Base-by-base conservation (phyloP, 164 flowering plant species). In the Kalanchoe fedtschenkoi region DNA sequence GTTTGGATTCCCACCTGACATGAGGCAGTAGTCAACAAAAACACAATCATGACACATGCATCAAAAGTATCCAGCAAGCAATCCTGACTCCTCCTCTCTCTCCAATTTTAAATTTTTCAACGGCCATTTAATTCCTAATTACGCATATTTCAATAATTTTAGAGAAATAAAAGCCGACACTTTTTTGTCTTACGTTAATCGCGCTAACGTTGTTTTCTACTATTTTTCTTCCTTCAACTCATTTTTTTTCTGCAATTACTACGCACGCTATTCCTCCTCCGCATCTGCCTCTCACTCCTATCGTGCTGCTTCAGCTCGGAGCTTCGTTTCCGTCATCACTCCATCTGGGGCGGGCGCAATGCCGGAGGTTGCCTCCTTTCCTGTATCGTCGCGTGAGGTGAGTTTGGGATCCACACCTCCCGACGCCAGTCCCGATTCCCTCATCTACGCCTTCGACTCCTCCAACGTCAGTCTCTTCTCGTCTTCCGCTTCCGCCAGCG, bases 361-460 rank as follows among this genome's bases (percentile, higher is more conserved):
- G 89, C 68, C 78, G 71, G 81, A 71, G 73, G 32, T 65, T 67
- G 80, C 77, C 65, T 70, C 74, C 68, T 71, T 70, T 21, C 76
- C 74, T 5, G 39, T 8, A 37, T 37, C 39, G 39, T 37, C 39
- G 39, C 8, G 13, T 9, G 11, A 17, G 4, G 56, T 26, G 32
- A 51, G 56, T 26, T 17, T 51, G 32, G 56, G 56, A 51, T 51
- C 65, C 65, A 58, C 64, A 42, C 62, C 68, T 59, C 82, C 88
- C 0, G 85, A 88, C 43, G 68, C 83, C 16, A 88, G 95, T 60
- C 95, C 91, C 0, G 93, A 86, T 59, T 88, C 97, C 8, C 84
- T 83, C 28, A 75, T 84, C 65, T 76, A 74, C 74, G 72, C 89
- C 1, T 81, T 72, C 5, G 86, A 83, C 7, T 80, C 83, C 57